phyloP scores from a whole-genome alignment of 1,139 yeast genomes.

The Candida sp. region DNA sequence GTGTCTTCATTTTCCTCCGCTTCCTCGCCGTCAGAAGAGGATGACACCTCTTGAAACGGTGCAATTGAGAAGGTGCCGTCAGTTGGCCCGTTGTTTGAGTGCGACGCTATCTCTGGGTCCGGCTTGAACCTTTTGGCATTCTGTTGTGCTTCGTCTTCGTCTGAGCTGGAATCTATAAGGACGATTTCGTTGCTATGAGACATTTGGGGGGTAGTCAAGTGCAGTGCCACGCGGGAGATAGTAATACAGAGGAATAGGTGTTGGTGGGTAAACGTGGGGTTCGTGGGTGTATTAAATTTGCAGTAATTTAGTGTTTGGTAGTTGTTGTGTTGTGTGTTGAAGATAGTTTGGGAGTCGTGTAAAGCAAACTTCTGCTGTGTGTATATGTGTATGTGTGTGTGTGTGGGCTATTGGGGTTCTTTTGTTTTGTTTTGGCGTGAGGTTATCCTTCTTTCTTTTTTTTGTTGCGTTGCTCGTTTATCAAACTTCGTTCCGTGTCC shows the following conservation, averaged over 20 bases:
- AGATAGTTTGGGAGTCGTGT: background rate
- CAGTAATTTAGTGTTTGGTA: background rate
- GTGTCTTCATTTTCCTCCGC: background rate
- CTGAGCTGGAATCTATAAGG: constrained; percentile 24
- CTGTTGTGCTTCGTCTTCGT: constrained; percentile 12
- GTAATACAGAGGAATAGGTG: background rate
- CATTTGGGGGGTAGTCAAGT: background rate
- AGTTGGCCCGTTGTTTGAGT: background rate
- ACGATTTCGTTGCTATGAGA: constrained; percentile 17
- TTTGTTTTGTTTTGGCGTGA: background rate
- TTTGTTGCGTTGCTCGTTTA: background rate
- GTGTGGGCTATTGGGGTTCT: background rate
- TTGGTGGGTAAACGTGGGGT: background rate
- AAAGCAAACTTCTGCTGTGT: background rate
- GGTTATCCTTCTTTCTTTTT: background rate
- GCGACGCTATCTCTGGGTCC: constrained; percentile 1
- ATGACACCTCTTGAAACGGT: constrained; percentile 13
- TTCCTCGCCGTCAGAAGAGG: constrained; percentile 2
- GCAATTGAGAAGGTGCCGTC: constrained; percentile 5
- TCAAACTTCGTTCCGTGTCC: background rate
- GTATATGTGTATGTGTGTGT: background rate
- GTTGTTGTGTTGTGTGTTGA: background rate
- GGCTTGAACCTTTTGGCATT: constrained; percentile 14
- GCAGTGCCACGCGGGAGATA: background rate
- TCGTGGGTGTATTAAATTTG: background rate